Evolutionary conservation across 768 basidiomycete species (phyloP).

Genomic region (Suillus paluster): DNA sequence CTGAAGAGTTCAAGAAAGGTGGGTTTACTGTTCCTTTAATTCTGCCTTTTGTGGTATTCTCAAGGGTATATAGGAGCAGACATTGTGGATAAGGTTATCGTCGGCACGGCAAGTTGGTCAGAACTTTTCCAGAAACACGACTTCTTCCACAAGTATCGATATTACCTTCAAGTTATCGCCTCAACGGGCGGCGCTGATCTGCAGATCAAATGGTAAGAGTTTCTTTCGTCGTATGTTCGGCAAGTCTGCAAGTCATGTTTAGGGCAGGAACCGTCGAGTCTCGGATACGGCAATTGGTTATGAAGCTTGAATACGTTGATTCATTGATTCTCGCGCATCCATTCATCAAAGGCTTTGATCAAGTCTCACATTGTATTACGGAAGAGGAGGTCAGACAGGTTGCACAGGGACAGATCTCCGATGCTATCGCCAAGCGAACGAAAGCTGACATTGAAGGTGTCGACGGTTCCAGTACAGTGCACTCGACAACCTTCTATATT

Average conservation of each 20-base stretch:
- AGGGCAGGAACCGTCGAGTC: slow-evolving; percentile 99
- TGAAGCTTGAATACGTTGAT: slow-evolving; percentile 97
- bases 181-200: slow-evolving; percentile 83
- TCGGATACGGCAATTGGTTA: slow-evolving; percentile 91
- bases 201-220: slow-evolving; percentile 88
- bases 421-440: slow-evolving; percentile 70
- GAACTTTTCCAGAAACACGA: slow-evolving; percentile 96
- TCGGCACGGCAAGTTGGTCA: slow-evolving; percentile 83
- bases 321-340: slow-evolving; percentile 92
- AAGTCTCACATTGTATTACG: slow-evolving; percentile 79
- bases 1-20: slow-evolving; percentile 95
- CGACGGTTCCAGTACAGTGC: slow-evolving; percentile 77
- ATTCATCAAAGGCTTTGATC: slow-evolving; percentile 92
- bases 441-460: slow-evolving; percentile 79
- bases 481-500: slow-evolving; percentile 98
- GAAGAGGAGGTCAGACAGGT: slow-evolving; percentile 89
- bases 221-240: neutral
- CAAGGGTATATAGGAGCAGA: slow-evolving; percentile 71
- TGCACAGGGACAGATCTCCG: slow-evolving; percentile 85
- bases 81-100: slow-evolving; percentile 91
- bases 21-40: neutral
- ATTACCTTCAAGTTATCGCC: slow-evolving; percentile 95
- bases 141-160: slow-evolving; percentile 96
- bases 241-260: slow-evolving; percentile 17
- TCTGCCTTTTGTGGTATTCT: slow-evolving; percentile 6